Conservation (phyloP, 129 eudicot species). For the Oenanthe sinensis region DNA sequence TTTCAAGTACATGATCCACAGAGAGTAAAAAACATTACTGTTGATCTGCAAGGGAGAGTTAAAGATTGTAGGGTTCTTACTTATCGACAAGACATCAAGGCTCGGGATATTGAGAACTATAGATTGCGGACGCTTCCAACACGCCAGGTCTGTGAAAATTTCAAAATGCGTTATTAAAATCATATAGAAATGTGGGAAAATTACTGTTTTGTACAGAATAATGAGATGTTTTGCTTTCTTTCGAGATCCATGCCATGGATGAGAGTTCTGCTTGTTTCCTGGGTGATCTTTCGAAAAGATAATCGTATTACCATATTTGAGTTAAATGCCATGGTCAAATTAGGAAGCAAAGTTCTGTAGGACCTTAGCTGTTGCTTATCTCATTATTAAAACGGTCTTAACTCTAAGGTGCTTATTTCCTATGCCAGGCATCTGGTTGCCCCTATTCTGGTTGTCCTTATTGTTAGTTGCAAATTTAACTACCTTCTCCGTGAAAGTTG, state of each 20-base stretch:
- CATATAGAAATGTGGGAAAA: background rate
- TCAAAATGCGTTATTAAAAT: background rate
- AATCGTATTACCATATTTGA: background rate
- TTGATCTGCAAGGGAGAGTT: slow-evolving; percentile 68
- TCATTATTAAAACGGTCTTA: background rate
- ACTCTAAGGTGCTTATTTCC: background rate
- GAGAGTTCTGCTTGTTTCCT: background rate
- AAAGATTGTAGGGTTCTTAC: slow-evolving; percentile 84
- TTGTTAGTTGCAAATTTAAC: no score
- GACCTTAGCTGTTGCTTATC: background rate
- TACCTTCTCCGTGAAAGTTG: background rate
- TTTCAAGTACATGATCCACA: slow-evolving; percentile 80
- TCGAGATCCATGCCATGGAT: background rate
- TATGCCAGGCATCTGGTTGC: background rate
- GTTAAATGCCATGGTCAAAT: background rate
- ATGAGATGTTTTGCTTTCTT: background rate
- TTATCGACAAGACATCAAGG: slow-evolving; percentile 88
- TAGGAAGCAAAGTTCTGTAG: background rate
- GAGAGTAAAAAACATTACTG: slow-evolving; percentile 72
- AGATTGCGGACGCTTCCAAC: slow-evolving; percentile 70
- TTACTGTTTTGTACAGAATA: background rate
- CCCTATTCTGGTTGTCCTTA: background rate
- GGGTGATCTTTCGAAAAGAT: background rate
- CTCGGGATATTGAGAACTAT: slow-evolving; percentile 61
- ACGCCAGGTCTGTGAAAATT: slow-evolving; percentile 48